Percentiles rank a stretch among this genome's conserved stretches.
These are phyloP conservation scores for Fraxinus latifolia DNA, from an alignment of 305 asterid species.

Conservation along the genomic window DNA sequence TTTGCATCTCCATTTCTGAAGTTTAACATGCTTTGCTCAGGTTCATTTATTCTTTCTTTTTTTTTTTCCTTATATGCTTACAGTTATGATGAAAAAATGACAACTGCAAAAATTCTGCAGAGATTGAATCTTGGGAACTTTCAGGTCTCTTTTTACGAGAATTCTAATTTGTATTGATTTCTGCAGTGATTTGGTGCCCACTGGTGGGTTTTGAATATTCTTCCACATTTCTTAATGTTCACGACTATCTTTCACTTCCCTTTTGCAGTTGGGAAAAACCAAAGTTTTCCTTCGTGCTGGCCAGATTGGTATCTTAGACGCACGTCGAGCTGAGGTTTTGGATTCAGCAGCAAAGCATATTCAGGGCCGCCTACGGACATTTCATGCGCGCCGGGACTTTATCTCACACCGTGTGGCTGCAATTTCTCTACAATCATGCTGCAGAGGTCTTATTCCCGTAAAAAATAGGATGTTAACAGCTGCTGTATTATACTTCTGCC, in stretches of 20 bases:
- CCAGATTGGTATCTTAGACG: conserved; percentile 84
- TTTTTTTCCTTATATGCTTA: conserved; percentile 22
- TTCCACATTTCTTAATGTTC: conserved; percentile 19
- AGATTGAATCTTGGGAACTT: conserved; percentile 75
- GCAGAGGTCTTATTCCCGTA: conserved; percentile 63
- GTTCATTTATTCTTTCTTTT: conserved; percentile 11
- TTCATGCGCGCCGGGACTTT: conserved; percentile 61
- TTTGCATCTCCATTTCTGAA: conserved; percentile 15
- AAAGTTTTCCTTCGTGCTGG: conserved; percentile 98
- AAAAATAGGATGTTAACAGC: conserved; percentile 14
- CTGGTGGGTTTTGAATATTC: conserved; percentile 18
- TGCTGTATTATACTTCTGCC: not conserved
- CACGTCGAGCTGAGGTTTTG: conserved; percentile 85
- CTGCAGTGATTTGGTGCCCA: not conserved
- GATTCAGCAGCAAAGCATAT: conserved; percentile 79
- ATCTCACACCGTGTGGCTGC: conserved; percentile 56
- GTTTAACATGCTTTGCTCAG: conserved; percentile 21
- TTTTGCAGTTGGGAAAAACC: conserved; percentile 80
- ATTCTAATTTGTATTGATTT: conserved; percentile 11
- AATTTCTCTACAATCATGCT: conserved; percentile 72
- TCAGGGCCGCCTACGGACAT: conserved; percentile 73
- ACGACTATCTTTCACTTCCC: conserved; percentile 5
- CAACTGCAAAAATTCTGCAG: conserved; percentile 79
- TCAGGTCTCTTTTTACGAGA: conserved; percentile 64
- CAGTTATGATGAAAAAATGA: conserved; percentile 88